Conservation (phyloP, 352 stramenopile genomes). For the Peronospora destructor region DNA sequence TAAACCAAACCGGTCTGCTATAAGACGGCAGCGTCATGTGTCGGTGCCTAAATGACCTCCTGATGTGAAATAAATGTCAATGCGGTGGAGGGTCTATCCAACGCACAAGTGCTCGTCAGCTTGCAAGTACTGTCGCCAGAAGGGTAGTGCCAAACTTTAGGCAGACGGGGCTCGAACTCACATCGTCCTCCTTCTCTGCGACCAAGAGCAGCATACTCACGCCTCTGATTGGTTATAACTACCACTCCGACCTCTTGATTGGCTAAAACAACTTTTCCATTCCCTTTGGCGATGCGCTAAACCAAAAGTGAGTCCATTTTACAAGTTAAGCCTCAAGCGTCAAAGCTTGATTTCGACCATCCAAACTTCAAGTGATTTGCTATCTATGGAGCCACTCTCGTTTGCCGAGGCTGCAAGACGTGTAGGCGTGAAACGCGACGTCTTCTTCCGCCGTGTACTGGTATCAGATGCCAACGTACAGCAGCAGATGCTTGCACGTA, state of each 20-base stretch:
- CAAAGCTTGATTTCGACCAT: constrained; percentile 2
- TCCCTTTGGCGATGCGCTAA: constrained; percentile 14
- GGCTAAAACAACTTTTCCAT: constrained; percentile 3
- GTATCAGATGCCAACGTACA: constrained; percentile 58
- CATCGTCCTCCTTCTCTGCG: constrained; percentile 11
- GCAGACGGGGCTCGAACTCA: constrained; percentile 17
- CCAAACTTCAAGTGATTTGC: constrained; percentile 27
- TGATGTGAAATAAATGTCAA: not conserved
- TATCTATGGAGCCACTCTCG: constrained; percentile 22
- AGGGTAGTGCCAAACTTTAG: constrained; percentile 16
- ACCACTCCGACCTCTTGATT: constrained; percentile 15
- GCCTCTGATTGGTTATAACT: constrained; percentile 11
- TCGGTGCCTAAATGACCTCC: not conserved
- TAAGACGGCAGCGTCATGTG: too few species aligned
- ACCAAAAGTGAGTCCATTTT: constrained; percentile 35
- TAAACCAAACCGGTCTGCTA: not conserved
- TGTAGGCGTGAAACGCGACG: constrained; percentile 64
- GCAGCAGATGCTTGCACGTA: constrained; percentile 46
- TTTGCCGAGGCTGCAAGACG: constrained; percentile 42
- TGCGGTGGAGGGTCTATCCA: constrained; percentile 5
- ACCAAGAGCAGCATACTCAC: not conserved
- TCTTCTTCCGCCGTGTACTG: constrained; percentile 74
- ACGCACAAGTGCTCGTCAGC: constrained; percentile 12
- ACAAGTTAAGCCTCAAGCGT: constrained; percentile 30
- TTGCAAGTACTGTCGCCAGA: constrained; percentile 22